phyloP scores from a whole-genome alignment of 1,139 yeast species.

The Suhomyces yuchorum region DNA sequence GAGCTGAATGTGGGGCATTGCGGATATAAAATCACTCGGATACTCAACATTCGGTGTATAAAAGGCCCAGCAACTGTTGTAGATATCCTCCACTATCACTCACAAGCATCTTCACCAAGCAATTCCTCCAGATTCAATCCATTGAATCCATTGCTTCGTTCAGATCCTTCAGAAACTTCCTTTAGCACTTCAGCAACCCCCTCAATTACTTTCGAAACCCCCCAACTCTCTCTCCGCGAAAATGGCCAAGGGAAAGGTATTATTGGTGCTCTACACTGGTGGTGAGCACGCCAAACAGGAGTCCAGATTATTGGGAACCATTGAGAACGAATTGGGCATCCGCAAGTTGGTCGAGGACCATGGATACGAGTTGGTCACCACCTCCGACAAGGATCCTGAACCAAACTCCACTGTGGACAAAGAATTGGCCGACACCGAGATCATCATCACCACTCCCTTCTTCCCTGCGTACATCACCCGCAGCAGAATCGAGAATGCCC shows the following conservation, averaged over 20 bases:
- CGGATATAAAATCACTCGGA: slow-evolving; percentile 6
- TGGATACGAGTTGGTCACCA: slow-evolving; percentile 70
- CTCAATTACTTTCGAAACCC: too few relatives aligned
- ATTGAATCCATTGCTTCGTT: neutral
- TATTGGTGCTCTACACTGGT: slow-evolving; percentile 59
- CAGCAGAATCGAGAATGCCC: slow-evolving; percentile 69
- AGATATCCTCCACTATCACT: neutral
- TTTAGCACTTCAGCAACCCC: too few relatives aligned
- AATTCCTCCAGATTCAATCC: neutral
- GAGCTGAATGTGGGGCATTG: neutral
- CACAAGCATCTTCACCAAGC: neutral
- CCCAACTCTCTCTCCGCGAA: neutral
- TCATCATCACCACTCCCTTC: slow-evolving; percentile 81
- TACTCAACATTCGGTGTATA: neutral
- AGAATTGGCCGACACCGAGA: slow-evolving; percentile 69
- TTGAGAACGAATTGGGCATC: slow-evolving; percentile 77
- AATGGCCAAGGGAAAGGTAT: slow-evolving; percentile 43
- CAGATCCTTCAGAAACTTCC: neutral
- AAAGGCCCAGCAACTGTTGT: neutral
- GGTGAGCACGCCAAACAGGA: slow-evolving; percentile 62
- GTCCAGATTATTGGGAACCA: slow-evolving; percentile 63
- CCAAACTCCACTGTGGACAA: slow-evolving; percentile 57
- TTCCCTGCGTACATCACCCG: slow-evolving; percentile 77
- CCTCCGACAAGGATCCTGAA: slow-evolving; percentile 71
- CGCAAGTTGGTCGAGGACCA: slow-evolving; percentile 62